Conservation (phyloP, 2,329 filamentous ascomycete genomes). For the Tolypocladium album region DNA sequence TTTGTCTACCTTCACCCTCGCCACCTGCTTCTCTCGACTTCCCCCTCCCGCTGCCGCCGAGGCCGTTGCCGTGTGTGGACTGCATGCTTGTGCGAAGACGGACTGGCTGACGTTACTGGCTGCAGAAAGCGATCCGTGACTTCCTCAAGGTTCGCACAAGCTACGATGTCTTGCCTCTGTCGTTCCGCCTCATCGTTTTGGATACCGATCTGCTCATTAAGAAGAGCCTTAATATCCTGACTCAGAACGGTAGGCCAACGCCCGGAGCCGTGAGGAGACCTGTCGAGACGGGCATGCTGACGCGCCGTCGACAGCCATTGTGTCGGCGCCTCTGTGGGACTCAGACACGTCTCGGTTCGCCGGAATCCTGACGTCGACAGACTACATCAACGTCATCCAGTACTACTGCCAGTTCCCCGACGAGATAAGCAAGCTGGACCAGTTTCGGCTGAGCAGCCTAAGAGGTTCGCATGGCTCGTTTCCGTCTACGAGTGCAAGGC, state of each 20-base stretch:
- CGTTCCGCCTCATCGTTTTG: constrained; percentile 90
- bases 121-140: constrained; percentile 78
- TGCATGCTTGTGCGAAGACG: neutral
- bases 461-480: constrained; percentile 51
- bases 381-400: constrained; percentile 98
- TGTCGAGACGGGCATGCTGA: neutral
- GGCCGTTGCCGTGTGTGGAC: neutral
- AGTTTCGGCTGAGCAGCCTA: constrained; percentile 85
- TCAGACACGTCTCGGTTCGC: constrained; percentile 88
- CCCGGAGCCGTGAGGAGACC: neutral
- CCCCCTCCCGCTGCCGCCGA: neutral
- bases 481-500: neutral
- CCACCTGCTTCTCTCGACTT: neutral
- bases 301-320: constrained; percentile 58
- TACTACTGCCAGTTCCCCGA: constrained; percentile 98
- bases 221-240: constrained; percentile 91
- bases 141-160: constrained; percentile 94
- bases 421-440: constrained; percentile 78
- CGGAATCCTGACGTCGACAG: constrained; percentile 85
- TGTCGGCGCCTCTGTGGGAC: constrained; percentile 95
- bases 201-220: constrained; percentile 93
- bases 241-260: constrained; percentile 71
- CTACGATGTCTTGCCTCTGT: constrained; percentile 94
- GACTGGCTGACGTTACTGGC: constrained; percentile 7
- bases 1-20: constrained; percentile 25